Evolutionary conservation across 768 basidiomycete species (phyloP), one percentile per base, ranked within the genome.

Genomic region (Kwoniella mangroviensis): DNA sequence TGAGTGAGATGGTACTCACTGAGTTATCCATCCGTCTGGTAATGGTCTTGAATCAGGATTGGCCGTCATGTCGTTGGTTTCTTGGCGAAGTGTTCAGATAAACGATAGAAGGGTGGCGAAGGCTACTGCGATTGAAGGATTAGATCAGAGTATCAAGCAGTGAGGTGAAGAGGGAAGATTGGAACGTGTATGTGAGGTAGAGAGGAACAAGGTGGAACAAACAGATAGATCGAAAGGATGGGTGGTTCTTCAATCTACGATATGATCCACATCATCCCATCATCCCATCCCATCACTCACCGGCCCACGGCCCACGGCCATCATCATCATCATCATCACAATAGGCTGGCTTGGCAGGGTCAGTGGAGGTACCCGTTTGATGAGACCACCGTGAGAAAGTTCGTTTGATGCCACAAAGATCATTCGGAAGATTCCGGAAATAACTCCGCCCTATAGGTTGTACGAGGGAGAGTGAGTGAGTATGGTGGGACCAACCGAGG

Each of bases 11-110:
- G 28, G 15, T 57, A 67, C 77, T 69, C 59, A 81, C 79, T 81
- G 79, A 15, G 69, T 59, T 21, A 79, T 65, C 79, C 79, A 81
- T 12, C 79, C 79, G 11, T 77, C 74, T 17, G 79, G 77, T 13
- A 81, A 69, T 19, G 75, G 69, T 67, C 79, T 45, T 9, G 72
- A 65, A 64, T 81, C 79, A 28, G 79, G 79, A 55, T 81, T 81
- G 49, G 56, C 52, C 0, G 71, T 63, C 74, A 75, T 79, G 26
- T n/a, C 69, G 69, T 55, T 61, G 41, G 45, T 17, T 57, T 67
- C 66, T 67, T 67, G 66, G 66, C 66, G 43, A 15, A 19, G 19
- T 49, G 12, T 19, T 34, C 34, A 34, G 34, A 7, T 34, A 7
- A 34, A 7, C 34, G 34, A 7, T 56, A 11, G 65, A 42, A n/a